Conservation (phyloP, 2,329 filamentous ascomycete species). For the Phyllosticta paracitricarpa region DNA sequence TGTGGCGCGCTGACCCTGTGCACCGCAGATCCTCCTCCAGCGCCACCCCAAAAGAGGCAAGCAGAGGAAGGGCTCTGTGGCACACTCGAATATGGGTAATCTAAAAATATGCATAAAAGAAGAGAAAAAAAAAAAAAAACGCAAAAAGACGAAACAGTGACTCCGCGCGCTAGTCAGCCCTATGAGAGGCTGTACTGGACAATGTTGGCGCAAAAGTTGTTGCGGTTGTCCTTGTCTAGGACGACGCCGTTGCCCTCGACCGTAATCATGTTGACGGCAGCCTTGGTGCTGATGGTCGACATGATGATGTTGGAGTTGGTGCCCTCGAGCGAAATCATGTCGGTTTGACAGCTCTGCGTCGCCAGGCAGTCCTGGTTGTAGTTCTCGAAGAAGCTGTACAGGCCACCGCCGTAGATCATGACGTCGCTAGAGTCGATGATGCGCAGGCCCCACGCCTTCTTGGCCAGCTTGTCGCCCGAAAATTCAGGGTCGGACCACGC, state of each 20-base stretch:
- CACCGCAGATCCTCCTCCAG: no score
- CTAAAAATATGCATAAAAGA: neutral
- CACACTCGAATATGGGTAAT: neutral
- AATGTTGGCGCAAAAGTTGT: constrained; percentile 40
- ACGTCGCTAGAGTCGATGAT: constrained; percentile 31
- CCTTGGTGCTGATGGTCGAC: constrained; percentile 40
- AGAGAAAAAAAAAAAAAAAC: neutral
- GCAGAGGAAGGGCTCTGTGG: neutral
- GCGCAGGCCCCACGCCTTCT: constrained; percentile 38
- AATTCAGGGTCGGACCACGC: constrained; percentile 36
- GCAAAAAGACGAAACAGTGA: neutral
- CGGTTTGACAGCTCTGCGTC: constrained; percentile 40
- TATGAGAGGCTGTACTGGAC: constrained; percentile 16
- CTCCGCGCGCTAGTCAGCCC: neutral
- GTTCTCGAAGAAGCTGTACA: constrained; percentile 52
- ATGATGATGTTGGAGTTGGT: constrained; percentile 33
- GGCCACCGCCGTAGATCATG: constrained; percentile 38
- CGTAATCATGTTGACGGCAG: constrained; percentile 40
- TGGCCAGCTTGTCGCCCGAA: constrained; percentile 19
- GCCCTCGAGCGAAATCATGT: constrained; percentile 38
- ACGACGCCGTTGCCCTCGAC: constrained; percentile 25
- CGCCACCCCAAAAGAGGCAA: neutral
- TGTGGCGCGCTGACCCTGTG: no score
- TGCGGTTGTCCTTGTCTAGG: constrained; percentile 36
- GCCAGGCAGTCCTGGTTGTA: constrained; percentile 42